Conservation (phyloP, 2,329 filamentous ascomycete species). For the Alternaria panax region DNA sequence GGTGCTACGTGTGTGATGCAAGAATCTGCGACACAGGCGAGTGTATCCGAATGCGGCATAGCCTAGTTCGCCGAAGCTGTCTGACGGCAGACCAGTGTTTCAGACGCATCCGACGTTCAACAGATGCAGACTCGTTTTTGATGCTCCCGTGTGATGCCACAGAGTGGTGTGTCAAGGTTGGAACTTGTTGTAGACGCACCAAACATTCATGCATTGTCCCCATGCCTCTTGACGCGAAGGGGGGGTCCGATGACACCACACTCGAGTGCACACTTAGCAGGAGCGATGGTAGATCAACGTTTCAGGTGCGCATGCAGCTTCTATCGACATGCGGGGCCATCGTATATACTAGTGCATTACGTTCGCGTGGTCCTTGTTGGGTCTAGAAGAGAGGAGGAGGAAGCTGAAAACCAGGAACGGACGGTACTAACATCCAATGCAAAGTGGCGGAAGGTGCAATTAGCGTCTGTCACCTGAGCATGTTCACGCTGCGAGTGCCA, state of each 20-base stretch:
- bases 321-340: background rate
- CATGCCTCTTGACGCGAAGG: background rate
- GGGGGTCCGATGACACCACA: background rate
- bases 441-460: background rate
- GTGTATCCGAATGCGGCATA: conserved; percentile 15
- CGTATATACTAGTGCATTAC: background rate
- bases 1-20: conserved; percentile 16
- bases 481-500: background rate
- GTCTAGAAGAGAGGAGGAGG: background rate
- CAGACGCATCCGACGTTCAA: conserved; percentile 10
- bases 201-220: conserved; percentile 3
- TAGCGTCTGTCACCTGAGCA: background rate
- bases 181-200: conserved; percentile 1
- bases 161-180: background rate
- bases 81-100: conserved; percentile 23
- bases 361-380: background rate
- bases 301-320: background rate
- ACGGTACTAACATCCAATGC: background rate
- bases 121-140: conserved; percentile 12
- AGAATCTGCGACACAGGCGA: conserved; percentile 24
- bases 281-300: background rate
- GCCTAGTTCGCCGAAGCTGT: conserved; percentile 14
- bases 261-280: background rate
- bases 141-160: conserved; percentile 11
- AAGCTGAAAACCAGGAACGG: background rate